Conservation (phyloP, 352 stramenopile species). For the Phytopythium sindhum region DNA sequence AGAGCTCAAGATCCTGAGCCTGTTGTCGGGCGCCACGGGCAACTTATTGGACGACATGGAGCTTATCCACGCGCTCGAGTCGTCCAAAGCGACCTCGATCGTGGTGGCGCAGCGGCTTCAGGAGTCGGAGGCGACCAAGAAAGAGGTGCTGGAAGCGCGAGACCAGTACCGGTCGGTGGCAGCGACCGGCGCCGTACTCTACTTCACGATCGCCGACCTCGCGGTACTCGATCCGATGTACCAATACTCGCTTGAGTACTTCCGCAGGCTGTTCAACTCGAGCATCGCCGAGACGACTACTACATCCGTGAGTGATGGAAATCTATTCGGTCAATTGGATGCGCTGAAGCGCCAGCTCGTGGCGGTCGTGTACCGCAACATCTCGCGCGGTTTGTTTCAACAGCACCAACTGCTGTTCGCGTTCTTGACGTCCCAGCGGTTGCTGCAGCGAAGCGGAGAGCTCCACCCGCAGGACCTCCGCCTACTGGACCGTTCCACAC, state of each 20-base stretch:
- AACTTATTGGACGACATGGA: slow-evolving; percentile 92
- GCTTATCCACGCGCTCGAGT: slow-evolving; percentile 61
- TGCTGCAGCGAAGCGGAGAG: slow-evolving; percentile 42
- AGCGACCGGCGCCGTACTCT: slow-evolving; percentile 58
- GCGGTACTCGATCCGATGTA: slow-evolving; percentile 70
- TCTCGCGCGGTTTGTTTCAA: slow-evolving; percentile 68
- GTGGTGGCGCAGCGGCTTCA: slow-evolving; percentile 49
- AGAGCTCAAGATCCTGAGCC: slow-evolving; percentile 88
- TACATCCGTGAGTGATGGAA: slow-evolving; percentile 7
- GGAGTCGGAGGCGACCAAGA: slow-evolving; percentile 60
- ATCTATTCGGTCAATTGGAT: slow-evolving; percentile 33
- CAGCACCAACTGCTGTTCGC: slow-evolving; percentile 65
- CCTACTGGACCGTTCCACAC: slow-evolving; percentile 24
- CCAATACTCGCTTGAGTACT: slow-evolving; percentile 78
- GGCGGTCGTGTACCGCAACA: slow-evolving; percentile 61
- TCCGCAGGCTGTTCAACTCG: slow-evolving; percentile 54
- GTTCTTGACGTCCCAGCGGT: slow-evolving; percentile 47
- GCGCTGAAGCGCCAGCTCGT: slow-evolving; percentile 45
- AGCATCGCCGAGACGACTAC: slow-evolving; percentile 44
- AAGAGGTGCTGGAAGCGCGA: slow-evolving; percentile 55
- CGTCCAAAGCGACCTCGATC: slow-evolving; percentile 61
- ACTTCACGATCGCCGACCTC: slow-evolving; percentile 67
- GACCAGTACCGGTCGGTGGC: slow-evolving; percentile 59
- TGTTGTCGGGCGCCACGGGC: slow-evolving; percentile 81
- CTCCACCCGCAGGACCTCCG: slow-evolving; percentile 32